Evolutionary conservation across 2,329 filamentous ascomycete genomes (phyloP), one percentile per base, ranked within the genome.

Genomic region (Claviceps sp.): DNA sequence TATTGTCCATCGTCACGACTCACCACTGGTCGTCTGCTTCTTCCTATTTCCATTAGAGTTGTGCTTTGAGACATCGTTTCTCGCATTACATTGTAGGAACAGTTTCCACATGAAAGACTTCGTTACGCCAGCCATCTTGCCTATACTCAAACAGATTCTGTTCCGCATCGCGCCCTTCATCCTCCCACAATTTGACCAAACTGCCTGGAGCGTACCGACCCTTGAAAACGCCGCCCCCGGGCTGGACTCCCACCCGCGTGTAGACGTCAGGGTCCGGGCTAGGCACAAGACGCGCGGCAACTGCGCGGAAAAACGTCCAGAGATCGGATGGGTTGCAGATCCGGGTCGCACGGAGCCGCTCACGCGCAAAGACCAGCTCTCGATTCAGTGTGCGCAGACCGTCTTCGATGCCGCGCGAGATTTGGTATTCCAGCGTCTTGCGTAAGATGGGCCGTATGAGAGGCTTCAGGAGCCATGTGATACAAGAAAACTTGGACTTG

Each of bases 171-270:
- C 73, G 69, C 0, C 81, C 89, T 68, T 95, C 85, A 57, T 89
- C 84, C 58, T 91, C 80, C 88, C 89, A 95, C n/a, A 95, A 68
- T 69, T 87, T 89, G 50, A 93, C 86, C 26, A 96, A 72, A 65
- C 89, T 95, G 0, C 89, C 90, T 0, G 91, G 91, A 1, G 91
- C 84, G 69, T 95, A 96, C 1, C 89, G 78, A 4, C 85, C 87
- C 59, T 82, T 81, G 72, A 97, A 97, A 0, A 91, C 71, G 11
- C 77, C 77, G 4, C 59, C 52, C 3, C 74, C 73, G 6, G 73
- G 73, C 24, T 78, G 76, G 10, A 95, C 70, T 1, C 89, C 89
- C 16, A 94, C 71, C 2, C 86, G 73, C 1, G 83, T 75, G 57
- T 93, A 84, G 1, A 94, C 59, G 64, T 95, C 87, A 1, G 87